Conservation (phyloP, 2,329 filamentous ascomycete genomes). For the Talaromyces sp. region DNA sequence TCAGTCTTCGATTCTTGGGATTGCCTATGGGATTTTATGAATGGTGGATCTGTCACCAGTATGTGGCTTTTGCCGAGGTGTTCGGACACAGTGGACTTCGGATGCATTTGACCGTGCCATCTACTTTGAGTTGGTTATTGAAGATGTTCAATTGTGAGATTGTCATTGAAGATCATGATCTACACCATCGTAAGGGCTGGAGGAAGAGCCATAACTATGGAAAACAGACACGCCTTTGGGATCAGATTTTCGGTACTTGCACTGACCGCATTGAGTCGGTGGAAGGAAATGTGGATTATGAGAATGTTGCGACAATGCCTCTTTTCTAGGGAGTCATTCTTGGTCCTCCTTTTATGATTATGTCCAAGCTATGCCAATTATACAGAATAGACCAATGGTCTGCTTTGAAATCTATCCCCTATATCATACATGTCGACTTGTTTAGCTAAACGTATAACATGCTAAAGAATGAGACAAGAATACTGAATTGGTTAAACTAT, state of each 20-base stretch:
- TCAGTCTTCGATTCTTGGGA: conserved; percentile 38
- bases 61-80: conserved; percentile 42
- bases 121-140: conserved; percentile 41
- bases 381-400: too few species aligned
- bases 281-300: conserved; percentile 38
- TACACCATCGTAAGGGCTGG: conserved; percentile 46
- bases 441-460: too few species aligned
- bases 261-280: conserved; percentile 41
- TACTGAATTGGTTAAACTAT: too few species aligned
- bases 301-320: conserved; percentile 32
- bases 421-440: too few species aligned
- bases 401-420: too few species aligned
- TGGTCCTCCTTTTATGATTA: too few species aligned
- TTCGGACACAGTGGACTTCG: conserved; percentile 30
- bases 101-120: conserved; percentile 40
- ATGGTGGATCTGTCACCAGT: conserved; percentile 52
- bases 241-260: conserved; percentile 41
- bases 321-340: conserved; percentile 32
- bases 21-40: conserved; percentile 53
- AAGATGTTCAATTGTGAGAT: conserved; percentile 40
- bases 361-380: too few species aligned
- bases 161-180: conserved; percentile 49
- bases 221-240: conserved; percentile 42
- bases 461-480: too few species aligned
- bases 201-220: conserved; percentile 42